phyloP scores from a whole-genome alignment of 2,329 filamentous ascomycete species.

The Fusarium buharicum region DNA sequence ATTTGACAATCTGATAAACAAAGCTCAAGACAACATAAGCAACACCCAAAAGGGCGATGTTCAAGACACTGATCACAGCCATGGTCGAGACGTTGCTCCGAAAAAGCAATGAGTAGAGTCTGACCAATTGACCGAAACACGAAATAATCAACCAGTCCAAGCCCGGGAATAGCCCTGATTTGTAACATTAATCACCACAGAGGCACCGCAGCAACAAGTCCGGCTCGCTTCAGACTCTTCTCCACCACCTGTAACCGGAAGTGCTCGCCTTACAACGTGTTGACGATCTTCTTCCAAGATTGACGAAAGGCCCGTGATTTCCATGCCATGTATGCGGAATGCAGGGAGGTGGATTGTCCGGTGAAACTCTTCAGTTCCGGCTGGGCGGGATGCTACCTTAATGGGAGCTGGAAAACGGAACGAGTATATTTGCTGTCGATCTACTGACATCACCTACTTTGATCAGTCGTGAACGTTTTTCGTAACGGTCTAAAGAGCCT shows the following conservation, averaged over 20 bases:
- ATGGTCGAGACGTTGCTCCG: conserved; percentile 1
- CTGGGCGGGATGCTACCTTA: neutral
- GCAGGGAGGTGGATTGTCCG: neutral
- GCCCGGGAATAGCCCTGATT: neutral
- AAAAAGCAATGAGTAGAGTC: neutral
- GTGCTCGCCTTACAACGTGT: neutral
- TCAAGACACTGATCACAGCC: conserved; percentile 20
- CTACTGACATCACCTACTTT: neutral
- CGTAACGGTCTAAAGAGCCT: neutral
- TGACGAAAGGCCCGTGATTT: conserved; percentile 18
- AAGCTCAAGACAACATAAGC: conserved; percentile 12
- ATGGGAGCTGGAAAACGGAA: neutral
- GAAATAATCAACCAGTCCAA: conserved; percentile 11
- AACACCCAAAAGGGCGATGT: conserved; percentile 16
- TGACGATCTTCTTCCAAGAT: conserved; percentile 14
- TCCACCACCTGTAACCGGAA: neutral
- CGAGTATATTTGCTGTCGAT: neutral
- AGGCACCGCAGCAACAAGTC: neutral
- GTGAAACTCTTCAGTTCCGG: neutral
- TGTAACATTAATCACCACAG: conserved; percentile 3
- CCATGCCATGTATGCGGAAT: neutral
- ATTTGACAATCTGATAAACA: conserved; percentile 25
- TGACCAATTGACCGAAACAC: conserved; percentile 8
- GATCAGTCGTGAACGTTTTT: neutral
- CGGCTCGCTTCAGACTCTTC: neutral